Evolutionary conservation across 768 basidiomycete genomes (phyloP), one percentile per base, ranked within the genome.

Genomic region (Xanthoconium stramineum): DNA sequence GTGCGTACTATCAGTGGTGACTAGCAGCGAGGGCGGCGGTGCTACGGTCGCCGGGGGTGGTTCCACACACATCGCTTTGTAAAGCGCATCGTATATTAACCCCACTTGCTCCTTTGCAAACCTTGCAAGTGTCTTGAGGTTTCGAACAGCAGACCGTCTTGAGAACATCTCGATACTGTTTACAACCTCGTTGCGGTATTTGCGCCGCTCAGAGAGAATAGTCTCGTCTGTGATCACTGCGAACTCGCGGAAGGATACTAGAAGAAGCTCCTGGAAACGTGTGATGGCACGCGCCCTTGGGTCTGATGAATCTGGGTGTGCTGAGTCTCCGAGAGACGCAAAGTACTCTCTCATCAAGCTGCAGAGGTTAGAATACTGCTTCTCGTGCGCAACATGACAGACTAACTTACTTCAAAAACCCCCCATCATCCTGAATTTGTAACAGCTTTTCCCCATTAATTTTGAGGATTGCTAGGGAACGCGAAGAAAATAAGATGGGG

Each of bases 171-270:
- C 97, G 59, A 99, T 94, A 63, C 84, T 91, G 67, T 91, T 85
- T 38, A 97, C 85, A 58, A 99, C 89, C 66, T 98, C 94, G 35
- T 85, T 82, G 47, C 96, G 82, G 76, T 90, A 93, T 47, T 87
- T 83, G 59, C 83, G 83, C 24, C 97, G 86, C 72, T 99, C 97
- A 13, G 82, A 78, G 15, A 83, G 81, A 64, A 99, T 98, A 17
- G 89, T 89, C 11, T 98, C 97, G 63, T 98, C 96, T 0, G 94
- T 94, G 70, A 99, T 97, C 59, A 94, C 82, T 5, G 92, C 89
- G 70, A 99, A 98, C 69, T 99, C 97, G 54, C 97, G 84, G 83
- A 99, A 99, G 3, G 97, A 96, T 53, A 99, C 88, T 8, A 98
- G 85, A 40, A 98, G 85, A 1, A 94, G 84, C 74, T 99, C 95